Evolutionary conservation across 2,329 filamentous ascomycete species (phyloP).

Genomic region (Microcyclosporella mali): DNA sequence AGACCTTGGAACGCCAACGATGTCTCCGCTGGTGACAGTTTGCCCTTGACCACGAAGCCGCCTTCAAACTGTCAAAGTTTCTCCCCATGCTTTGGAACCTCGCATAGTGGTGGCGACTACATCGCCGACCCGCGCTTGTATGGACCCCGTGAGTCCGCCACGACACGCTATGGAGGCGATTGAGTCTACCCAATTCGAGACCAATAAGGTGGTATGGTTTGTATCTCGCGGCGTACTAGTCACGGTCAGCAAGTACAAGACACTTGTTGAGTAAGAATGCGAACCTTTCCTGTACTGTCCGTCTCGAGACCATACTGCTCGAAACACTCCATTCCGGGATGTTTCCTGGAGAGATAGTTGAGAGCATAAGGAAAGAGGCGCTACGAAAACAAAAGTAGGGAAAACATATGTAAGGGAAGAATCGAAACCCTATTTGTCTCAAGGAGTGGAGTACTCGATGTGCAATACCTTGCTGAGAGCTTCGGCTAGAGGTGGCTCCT

Average conservation of each 20-base stretch:
- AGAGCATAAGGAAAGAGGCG: too few species aligned
- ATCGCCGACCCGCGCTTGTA: constrained; percentile 40
- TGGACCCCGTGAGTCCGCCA: constrained; percentile 42
- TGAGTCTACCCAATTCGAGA: constrained; percentile 41
- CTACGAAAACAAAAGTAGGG: too few species aligned
- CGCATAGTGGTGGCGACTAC: constrained; percentile 45
- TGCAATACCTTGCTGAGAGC: too few species aligned
- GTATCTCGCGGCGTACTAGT: constrained; percentile 40
- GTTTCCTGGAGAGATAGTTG: too few species aligned
- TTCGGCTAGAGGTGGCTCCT: too few species aligned
- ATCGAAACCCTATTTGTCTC: too few species aligned
- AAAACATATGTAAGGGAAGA: too few species aligned
- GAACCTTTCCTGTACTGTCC: constrained; percentile 32
- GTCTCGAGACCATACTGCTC: constrained; percentile 43
- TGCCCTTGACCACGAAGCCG: constrained; percentile 43
- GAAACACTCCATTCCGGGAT: constrained; percentile 36
- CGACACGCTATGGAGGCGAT: constrained; percentile 43
- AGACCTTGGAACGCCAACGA: constrained; percentile 40
- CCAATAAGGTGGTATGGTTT: constrained; percentile 46
- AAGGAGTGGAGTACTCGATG: too few species aligned
- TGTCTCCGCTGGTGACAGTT: constrained; percentile 37
- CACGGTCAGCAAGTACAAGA: too few species aligned
- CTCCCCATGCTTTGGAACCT: constrained; percentile 39
- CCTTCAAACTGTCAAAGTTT: constrained; percentile 43
- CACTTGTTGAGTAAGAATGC: not conserved